Evolutionary conservation across 83 land plant species (phyloP).

Genomic region (Thuja plicata): DNA sequence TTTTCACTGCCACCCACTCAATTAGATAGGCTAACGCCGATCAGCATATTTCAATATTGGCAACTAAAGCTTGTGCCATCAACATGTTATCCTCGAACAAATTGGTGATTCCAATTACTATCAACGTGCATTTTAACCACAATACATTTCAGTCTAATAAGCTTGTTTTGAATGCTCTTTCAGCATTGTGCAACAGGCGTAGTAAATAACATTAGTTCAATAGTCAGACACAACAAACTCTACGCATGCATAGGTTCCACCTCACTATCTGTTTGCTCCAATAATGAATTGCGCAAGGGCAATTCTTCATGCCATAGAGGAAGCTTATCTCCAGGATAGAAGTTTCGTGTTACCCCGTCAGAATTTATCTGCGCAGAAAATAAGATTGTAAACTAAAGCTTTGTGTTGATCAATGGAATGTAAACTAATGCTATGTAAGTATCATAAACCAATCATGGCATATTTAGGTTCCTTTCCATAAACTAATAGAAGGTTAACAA

Average conservation of each 20-base stretch:
- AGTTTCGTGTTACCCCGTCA: slow-evolving; percentile 84
- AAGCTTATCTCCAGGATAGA: slow-evolving; percentile 71
- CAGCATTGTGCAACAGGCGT: background rate
- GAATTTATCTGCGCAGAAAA: slow-evolving; percentile 65
- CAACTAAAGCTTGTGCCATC: background rate
- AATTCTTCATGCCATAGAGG: slow-evolving; percentile 92
- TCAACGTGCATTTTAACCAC: background rate
- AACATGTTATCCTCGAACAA: background rate
- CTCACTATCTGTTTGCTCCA: slow-evolving; percentile 27
- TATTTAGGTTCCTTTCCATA: background rate
- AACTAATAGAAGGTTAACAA: background rate
- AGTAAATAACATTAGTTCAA: background rate
- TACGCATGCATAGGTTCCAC: slow-evolving; percentile 7
- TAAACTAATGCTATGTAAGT: background rate
- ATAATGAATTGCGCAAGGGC: slow-evolving; percentile 45
- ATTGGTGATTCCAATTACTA: background rate
- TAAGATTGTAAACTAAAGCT: background rate
- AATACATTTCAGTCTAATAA: background rate
- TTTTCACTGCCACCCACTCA: background rate
- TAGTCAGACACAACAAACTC: background rate
- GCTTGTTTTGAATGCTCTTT: background rate
- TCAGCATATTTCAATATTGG: background rate
- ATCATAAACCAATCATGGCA: background rate
- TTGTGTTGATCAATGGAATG: background rate
- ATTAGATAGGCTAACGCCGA: background rate